Evolutionary conservation across 352 stramenopile species (phyloP), one percentile per base, ranked within the genome.

Genomic region (Phytopythium sindhum): DNA sequence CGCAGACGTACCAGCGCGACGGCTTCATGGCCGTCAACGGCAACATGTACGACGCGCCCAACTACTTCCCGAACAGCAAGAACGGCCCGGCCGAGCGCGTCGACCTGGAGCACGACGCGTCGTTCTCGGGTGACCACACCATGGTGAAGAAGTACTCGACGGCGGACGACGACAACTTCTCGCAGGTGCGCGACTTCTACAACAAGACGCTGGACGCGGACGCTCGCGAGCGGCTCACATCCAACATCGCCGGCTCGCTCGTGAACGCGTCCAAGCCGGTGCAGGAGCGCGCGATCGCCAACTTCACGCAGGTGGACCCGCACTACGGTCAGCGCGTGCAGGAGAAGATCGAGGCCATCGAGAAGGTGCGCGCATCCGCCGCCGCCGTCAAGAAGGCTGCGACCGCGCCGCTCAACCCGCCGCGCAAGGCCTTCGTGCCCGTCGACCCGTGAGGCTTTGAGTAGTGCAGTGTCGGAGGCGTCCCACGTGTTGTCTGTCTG

Each of bases 41-140:
- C 48, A 96, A 96, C 76, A 89, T 89, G 77, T 57, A 61, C 35
- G 67, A 66, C 47, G 55, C 73, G 28, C 88, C 89, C 1, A 96
- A 94, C 64, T 96, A 97, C 68, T 97, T 96, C 72, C 90, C 90
- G 1, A 97, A 97, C 67, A 95, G 78, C 64, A 86, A 86, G 63
- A 81, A 77, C 26, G 79, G 81, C 9, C 77, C 82, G 12, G 50
- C 65, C 26, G 69, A 87, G 57, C 68, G 78, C 23, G 61, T 54
- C 45, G 57, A 69, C 21, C 50, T 69, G 5, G 52, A 44, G 21
- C 75, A 79, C 66, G 64, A 65, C 63, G 31, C 39, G 1, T 19
- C 72, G 57, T 85, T 74, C 66, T 17, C 52, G 9, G 77, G 71
- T 44, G 72, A 80, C 4, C 68, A 82, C 64, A 55, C 73, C 1